Conservation (phyloP, 2,329 filamentous ascomycete genomes). For the Diaporthe australafricana region DNA sequence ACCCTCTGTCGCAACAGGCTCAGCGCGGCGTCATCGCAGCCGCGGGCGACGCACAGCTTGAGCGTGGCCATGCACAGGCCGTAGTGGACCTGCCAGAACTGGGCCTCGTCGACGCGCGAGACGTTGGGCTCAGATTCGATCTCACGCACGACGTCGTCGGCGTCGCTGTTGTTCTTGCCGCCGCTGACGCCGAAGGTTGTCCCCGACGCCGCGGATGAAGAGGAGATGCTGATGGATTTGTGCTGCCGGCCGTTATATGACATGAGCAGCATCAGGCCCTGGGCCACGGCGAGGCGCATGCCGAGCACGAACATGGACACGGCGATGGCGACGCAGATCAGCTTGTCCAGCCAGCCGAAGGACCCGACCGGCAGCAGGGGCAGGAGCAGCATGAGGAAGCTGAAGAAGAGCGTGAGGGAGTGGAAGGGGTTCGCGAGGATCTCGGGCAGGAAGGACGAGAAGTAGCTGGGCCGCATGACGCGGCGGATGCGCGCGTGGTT, state of each 20-base stretch:
- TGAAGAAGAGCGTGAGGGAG: conserved; percentile 91
- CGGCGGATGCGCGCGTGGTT: conserved; percentile 94
- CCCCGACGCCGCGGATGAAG: not conserved
- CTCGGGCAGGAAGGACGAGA: conserved; percentile 83
- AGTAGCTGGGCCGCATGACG: conserved; percentile 79
- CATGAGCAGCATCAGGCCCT: conserved; percentile 97
- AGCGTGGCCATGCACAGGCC: conserved; percentile 96
- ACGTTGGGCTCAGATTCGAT: conserved; percentile 85
- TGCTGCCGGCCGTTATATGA: conserved; percentile 70
- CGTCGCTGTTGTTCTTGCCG: conserved; percentile 51
- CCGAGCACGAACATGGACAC: conserved; percentile 90
- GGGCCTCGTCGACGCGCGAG: conserved; percentile 84
- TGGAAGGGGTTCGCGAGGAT: conserved; percentile 96
- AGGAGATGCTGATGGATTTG: conserved; percentile 9
- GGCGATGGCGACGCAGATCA: conserved; percentile 84
- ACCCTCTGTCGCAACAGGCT: conserved; percentile 81
- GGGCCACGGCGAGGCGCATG: conserved; percentile 82
- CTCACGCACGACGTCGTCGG: conserved; percentile 81
- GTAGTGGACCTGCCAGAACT: conserved; percentile 99
- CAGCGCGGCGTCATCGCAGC: conserved; percentile 76
- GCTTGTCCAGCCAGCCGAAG: conserved; percentile 85
- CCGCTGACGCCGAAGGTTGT: conserved; percentile 36
- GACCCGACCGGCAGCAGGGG: conserved; percentile 84
- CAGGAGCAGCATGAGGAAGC: conserved; percentile 77
- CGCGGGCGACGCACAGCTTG: conserved; percentile 77